Evolutionary conservation across 805 yeast species (phyloP).

Genomic region (Metschnikowia henanensis): DNA sequence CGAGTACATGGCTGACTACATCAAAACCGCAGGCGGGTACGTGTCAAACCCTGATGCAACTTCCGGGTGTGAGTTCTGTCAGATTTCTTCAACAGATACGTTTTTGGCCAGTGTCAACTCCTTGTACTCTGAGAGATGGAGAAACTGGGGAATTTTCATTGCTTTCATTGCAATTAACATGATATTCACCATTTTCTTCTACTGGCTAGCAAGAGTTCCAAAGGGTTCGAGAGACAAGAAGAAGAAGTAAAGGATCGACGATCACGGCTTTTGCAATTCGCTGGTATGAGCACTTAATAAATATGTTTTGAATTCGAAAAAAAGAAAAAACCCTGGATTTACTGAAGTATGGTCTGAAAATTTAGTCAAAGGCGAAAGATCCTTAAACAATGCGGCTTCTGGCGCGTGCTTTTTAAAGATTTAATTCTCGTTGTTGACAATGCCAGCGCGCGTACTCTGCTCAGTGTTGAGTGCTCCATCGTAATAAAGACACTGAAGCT

Average conservation of each 20-base stretch:
- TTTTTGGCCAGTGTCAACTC: constrained; percentile 52
- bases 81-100: constrained; percentile 54
- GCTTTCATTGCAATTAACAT: constrained; percentile 45
- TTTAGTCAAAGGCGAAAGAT: too few species aligned
- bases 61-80: constrained; percentile 61
- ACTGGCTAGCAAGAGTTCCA: constrained; percentile 77
- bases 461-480: too few species aligned
- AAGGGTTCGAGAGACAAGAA: constrained; percentile 49
- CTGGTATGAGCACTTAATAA: too few species aligned
- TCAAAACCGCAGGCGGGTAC: constrained; percentile 53
- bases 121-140: constrained; percentile 54
- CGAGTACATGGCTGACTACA: constrained; percentile 47
- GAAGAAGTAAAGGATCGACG: constrained; percentile 8
- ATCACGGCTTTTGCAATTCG: neutral
- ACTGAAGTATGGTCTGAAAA: too few species aligned
- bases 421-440: too few species aligned
- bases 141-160: constrained; percentile 60
- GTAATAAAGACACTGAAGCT: too few species aligned
- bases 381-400: too few species aligned
- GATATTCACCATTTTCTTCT: constrained; percentile 31
- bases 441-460: too few species aligned
- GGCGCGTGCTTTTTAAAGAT: too few species aligned
- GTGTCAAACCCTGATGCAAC: constrained; percentile 54
- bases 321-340: too few species aligned
- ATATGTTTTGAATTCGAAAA: neutral